These are phyloP conservation scores for Moringa oleifera DNA, from an alignment of 345 rosid species.

Conservation along the genomic window DNA sequence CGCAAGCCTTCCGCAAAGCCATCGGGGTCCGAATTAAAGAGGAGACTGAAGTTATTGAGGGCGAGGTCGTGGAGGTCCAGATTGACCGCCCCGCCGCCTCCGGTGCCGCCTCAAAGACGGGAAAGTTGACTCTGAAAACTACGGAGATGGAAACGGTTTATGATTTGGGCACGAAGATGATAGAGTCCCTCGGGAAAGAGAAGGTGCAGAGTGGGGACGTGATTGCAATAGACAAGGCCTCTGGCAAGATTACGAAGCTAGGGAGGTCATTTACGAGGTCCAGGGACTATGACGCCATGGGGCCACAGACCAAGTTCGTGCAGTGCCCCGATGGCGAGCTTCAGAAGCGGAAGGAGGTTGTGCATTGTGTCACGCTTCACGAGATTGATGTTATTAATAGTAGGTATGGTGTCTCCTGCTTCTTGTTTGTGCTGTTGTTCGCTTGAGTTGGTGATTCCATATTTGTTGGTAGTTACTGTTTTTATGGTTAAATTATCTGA, in stretches of 20 bases:
- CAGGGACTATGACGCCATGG: conserved; percentile 94
- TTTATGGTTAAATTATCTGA: too few relatives aligned
- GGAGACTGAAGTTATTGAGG: conserved; percentile 85
- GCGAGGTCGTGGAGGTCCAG: conserved; percentile 88
- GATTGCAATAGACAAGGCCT: conserved; percentile 79
- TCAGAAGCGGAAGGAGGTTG: conserved; percentile 96
- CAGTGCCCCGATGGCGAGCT: conserved; percentile 97
- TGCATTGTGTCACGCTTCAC: conserved; percentile 89
- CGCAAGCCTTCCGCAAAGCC: conserved; percentile 77
- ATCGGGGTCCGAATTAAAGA: conserved; percentile 93
- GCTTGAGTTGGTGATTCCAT: too few relatives aligned
- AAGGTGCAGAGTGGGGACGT: conserved; percentile 97
- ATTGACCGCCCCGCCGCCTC: conserved; percentile 77
- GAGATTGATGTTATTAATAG: conserved; percentile 98
- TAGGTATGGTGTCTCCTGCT: conserved; percentile 44
- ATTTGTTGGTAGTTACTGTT: too few relatives aligned
- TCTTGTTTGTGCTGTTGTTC: too few relatives aligned
- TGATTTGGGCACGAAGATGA: conserved; percentile 90
- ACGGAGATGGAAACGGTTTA: conserved; percentile 96
- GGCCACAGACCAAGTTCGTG: conserved; percentile 89
- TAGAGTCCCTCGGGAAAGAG: conserved; percentile 80
- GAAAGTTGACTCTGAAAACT: conserved; percentile 86
- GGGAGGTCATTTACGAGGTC: conserved; percentile 93
- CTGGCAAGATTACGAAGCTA: conserved; percentile 83
- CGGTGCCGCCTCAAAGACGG: conserved; percentile 82